Evolutionary conservation across 1,139 yeast species (phyloP).

Genomic region (Hanseniaspora sp.): DNA sequence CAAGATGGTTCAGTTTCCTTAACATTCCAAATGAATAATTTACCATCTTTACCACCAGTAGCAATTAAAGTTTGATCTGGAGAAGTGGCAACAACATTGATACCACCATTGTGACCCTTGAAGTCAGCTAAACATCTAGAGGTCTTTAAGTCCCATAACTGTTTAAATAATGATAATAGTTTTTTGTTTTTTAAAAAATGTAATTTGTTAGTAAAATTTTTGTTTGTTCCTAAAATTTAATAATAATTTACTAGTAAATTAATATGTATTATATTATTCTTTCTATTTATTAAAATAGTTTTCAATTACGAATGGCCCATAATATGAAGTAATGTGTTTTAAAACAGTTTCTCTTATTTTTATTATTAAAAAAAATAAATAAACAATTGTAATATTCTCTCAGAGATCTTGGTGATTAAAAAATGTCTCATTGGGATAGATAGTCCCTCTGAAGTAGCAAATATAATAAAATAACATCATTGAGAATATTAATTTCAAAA

Average conservation of each 20-base stretch:
- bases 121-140: constrained; percentile 88
- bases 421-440: constrained; percentile 84
- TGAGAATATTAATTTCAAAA: constrained; percentile 23
- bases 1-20: constrained; percentile 67
- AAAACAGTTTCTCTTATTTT: background rate
- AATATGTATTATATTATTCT: background rate
- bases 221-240: background rate
- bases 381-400: constrained; percentile 24
- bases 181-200: constrained; percentile 19
- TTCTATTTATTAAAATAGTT: background rate
- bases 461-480: constrained; percentile 60
- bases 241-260: too few species aligned
- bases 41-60: constrained; percentile 99
- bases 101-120: constrained; percentile 99
- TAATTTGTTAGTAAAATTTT: constrained; percentile 21
- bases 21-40: constrained; percentile 97
- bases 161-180: constrained; percentile 19
- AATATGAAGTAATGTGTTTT: constrained; percentile 1
- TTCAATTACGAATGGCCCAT: background rate
- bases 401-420: constrained; percentile 98
- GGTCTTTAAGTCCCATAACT: constrained; percentile 93
- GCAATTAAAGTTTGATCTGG: constrained; percentile 99
- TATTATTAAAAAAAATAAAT: constrained; percentile 23
- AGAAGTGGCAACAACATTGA: constrained; percentile 92
- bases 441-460: constrained; percentile 98